Evolutionary conservation across 768 basidiomycete species (phyloP), one percentile per base, ranked within the genome.

Genomic region (Pholiota molesta): DNA sequence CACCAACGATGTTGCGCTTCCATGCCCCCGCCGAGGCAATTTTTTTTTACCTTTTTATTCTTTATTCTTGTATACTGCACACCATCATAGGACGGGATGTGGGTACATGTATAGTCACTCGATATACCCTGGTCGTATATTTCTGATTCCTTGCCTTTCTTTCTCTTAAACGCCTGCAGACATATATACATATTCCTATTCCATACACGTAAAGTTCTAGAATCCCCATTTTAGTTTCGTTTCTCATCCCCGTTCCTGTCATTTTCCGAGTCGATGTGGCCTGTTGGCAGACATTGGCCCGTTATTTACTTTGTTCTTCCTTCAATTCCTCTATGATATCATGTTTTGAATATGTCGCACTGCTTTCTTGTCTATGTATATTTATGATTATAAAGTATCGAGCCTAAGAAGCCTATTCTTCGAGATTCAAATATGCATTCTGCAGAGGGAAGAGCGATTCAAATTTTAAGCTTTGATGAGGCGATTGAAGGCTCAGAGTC

Each of bases 121-220:
- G 57, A 47, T 58, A 58, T 58, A 58, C 47, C 57, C 47, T n/a
- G 55, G 17, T 23, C 55, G 21, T 56, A 39, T 21, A 17, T 56
- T 42, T 37, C 26, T 17, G 26, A 14, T 16, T 39, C 13, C 28
- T 40, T 39, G 1, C 53, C 16, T 55, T 55, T 8, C 11, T 23
- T 37, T 40, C 19, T 26, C 35, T 29, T 21, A 49, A 21, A 14
- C 47, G 14, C 23, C 11, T 23, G 11, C 47, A 49, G 10, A 13
- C 47, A 2, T 11, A 21, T 26, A 26, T 44, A 44, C 42, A 26
- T 44, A 44, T 16, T 44, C 11, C 16, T 21, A 44, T 19, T 44
- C 42, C 17, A 9, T 44, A 11, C 6, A 37, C 13, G 14, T 14
- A 37, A 37, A 16, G 35, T 37, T 37, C 31, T 3, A 37, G 35